Evolutionary conservation across 192 early-diverging fungal species (phyloP).

Genomic region (Kappamyces sp.): DNA sequence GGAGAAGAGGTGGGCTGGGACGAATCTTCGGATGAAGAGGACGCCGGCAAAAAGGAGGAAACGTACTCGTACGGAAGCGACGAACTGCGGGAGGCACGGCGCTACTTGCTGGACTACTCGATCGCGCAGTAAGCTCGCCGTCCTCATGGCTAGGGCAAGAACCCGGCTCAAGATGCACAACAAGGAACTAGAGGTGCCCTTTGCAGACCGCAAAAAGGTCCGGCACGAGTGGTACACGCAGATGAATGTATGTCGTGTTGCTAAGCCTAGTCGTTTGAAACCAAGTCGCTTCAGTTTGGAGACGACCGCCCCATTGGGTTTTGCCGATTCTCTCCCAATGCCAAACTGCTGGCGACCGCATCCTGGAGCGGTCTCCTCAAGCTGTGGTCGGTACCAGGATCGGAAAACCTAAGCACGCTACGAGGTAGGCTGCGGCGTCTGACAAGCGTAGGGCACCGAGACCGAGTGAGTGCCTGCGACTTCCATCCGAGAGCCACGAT

Average conservation of each 20-base stretch:
- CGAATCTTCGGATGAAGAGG: slow-evolving; percentile 26
- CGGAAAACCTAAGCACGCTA: slow-evolving; percentile 47
- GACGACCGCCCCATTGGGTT: slow-evolving; percentile 81
- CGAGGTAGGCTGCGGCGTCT: slow-evolving; percentile 30
- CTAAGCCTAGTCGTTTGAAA: slow-evolving; percentile 44
- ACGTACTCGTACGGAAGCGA: slow-evolving; percentile 69
- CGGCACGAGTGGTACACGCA: slow-evolving; percentile 67
- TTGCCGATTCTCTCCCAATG: slow-evolving; percentile 75
- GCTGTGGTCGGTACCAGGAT: slow-evolving; percentile 81
- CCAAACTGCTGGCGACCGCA: slow-evolving; percentile 67
- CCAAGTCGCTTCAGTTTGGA: slow-evolving; percentile 76
- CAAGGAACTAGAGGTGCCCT: slow-evolving; percentile 57
- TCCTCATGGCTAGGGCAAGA: slow-evolving; percentile 46
- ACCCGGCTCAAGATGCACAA: slow-evolving; percentile 58
- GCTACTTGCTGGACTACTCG: slow-evolving; percentile 67
- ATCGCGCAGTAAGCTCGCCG: slow-evolving; percentile 48
- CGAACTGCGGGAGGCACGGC: slow-evolving; percentile 62
- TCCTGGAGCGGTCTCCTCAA: slow-evolving; percentile 82
- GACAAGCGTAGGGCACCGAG: slow-evolving; percentile 62
- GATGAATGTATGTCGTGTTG: slow-evolving; percentile 50
- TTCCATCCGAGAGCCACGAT: slow-evolving; percentile 81
- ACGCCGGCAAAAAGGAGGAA: slow-evolving; percentile 21
- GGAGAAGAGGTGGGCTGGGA: slow-evolving; percentile 22
- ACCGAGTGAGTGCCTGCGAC: slow-evolving; percentile 80
- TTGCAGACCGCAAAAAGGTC: slow-evolving; percentile 62